Percentiles rank a stretch among this genome's conserved stretches.
phyloP scores from a whole-genome alignment of 495 filamentous ascomycete genomes.

The Aspergillus ostianus region DNA sequence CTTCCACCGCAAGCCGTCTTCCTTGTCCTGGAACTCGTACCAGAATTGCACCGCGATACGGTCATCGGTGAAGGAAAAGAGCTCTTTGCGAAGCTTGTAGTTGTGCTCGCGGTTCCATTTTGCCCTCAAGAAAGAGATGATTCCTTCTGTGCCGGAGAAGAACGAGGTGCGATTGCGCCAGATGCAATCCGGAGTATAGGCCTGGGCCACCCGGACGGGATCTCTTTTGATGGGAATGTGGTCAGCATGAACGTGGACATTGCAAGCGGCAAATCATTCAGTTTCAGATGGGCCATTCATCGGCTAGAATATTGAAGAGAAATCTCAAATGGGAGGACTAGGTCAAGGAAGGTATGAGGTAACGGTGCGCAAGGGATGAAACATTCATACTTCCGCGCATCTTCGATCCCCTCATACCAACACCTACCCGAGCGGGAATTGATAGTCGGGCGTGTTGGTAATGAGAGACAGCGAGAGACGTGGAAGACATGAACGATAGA shows the following conservation, averaged over 20 bases:
- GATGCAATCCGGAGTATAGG: conserved; percentile 74
- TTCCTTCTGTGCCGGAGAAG: conserved; percentile 63
- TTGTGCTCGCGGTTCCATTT: conserved; percentile 77
- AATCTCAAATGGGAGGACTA: not conserved
- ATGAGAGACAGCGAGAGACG: not conserved
- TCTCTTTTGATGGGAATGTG: conserved; percentile 41
- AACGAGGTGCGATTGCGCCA: conserved; percentile 82
- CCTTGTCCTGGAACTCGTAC: conserved; percentile 79
- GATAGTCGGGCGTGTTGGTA: not conserved
- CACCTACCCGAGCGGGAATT: not conserved
- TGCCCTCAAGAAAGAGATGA: conserved; percentile 66
- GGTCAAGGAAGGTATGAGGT: conserved; percentile 2
- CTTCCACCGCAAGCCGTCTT: conserved; percentile 75
- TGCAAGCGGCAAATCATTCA: not conserved
- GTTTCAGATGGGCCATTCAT: not conserved
- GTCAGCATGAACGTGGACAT: conserved; percentile 16
- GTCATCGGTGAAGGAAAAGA: conserved; percentile 62
- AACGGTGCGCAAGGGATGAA: conserved; percentile 33
- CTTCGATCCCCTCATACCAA: conserved; percentile 9
- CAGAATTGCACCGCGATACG: conserved; percentile 86
- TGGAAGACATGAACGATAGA: conserved; percentile 4
- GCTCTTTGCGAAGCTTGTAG: conserved; percentile 81
- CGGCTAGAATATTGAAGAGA: not conserved
- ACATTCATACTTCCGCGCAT: conserved; percentile 1
- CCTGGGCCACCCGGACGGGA: conserved; percentile 60